Base-by-base conservation (phyloP, 768 basidiomycete genomes). In the Termitomyces sp. region DNA sequence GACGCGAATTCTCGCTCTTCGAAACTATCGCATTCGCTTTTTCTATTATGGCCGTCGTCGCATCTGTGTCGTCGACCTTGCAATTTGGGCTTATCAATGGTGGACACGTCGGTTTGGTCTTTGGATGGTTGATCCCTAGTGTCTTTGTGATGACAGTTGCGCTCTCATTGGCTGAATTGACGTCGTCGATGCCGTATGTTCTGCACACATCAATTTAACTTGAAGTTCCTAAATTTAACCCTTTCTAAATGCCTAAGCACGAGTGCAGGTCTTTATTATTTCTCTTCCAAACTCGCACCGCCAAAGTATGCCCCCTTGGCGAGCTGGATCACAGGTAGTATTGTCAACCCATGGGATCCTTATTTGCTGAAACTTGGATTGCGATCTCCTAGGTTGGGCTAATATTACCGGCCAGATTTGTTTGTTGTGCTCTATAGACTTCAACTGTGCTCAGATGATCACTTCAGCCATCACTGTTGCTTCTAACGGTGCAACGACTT, bases 391-490 rank as follows among this genome's bases (percentile, higher is more conserved):
- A 56, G 83, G 85, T 8, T 88, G 86, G 86, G 85, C 87, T 14
- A 89, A 89, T 61, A 78, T 88, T 44, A 88, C 86, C 13, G 87
- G 87, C 28, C 87, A 76, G 58, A 66, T 75, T 16, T 78, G 85
- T 1, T 78, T 88, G 7, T 86, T 90, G 46, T 87, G 85, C 65
- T 86, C 84, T 8, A 90, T 90, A 54, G 88, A 89, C 66, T 88
- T 83, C 59, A 87, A 85, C 20, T 88, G 87, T 59, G 87, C 87
- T 7, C 86, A 89, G 68, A 89, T 89, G 87, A 87, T 89, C 57
- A 80, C 86, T 13, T 85, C 85, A 10, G 87, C 86, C 1, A 80
- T 90, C 44, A 76, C 82, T 10, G 86, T 89, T 1, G 73, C 74
- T 38, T 79, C 85, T 5, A 74, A 85, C 61, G 85, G 84, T 14